Evolutionary conservation across 2,329 filamentous ascomycete species (phyloP).

Genomic region (Aspergillus felis): DNA sequence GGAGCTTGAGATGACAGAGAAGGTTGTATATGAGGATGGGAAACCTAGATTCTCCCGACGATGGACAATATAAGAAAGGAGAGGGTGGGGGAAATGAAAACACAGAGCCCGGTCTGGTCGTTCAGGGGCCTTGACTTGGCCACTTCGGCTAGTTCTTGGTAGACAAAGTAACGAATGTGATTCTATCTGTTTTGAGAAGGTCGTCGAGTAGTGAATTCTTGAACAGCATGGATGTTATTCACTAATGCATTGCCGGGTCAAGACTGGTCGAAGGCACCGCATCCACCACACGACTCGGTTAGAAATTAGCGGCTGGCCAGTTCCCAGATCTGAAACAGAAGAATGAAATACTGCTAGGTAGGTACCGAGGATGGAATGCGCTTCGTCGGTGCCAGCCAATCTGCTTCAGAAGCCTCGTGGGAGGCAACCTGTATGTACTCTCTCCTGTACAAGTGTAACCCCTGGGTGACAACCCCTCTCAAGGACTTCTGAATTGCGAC

Average conservation of each 20-base stretch:
- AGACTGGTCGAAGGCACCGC: neutral
- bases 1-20: neutral
- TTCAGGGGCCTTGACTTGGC: neutral
- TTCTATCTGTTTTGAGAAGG: neutral
- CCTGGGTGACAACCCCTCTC: neutral
- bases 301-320: neutral
- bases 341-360: neutral
- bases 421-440: neutral
- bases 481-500: neutral
- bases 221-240: neutral
- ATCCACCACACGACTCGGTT: neutral
- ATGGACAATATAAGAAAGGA: neutral
- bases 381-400: neutral
- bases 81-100: neutral
- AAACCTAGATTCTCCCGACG: neutral
- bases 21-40: neutral
- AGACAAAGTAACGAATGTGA: neutral
- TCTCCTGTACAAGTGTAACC: neutral
- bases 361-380: too few relatives aligned
- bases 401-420: neutral
- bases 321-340: neutral
- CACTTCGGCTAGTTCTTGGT: neutral
- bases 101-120: neutral
- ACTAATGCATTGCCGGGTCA: neutral
- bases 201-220: neutral